Evolutionary conservation across 2,329 filamentous ascomycete genomes (phyloP).

Genomic region (Paraphoma chrysanthemicola): DNA sequence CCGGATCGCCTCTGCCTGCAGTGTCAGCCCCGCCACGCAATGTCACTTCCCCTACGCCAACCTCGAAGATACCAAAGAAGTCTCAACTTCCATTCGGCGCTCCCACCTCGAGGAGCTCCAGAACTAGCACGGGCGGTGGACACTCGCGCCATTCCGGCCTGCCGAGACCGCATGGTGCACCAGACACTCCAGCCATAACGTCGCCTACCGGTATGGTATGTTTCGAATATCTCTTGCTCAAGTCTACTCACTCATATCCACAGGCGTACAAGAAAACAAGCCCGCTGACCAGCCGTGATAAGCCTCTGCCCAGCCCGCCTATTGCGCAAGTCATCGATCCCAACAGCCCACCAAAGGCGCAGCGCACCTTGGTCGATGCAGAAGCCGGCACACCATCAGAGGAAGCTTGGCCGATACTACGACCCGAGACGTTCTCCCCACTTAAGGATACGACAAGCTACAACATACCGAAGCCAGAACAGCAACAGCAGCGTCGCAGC

Average conservation of each 20-base stretch:
- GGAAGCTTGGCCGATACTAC: conserved; percentile 36
- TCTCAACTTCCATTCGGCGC: neutral
- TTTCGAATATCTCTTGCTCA: too few species aligned
- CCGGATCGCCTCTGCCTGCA: conserved; percentile 14
- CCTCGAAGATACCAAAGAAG: conserved; percentile 20
- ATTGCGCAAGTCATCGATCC: conserved; percentile 38
- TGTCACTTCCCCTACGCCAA: neutral
- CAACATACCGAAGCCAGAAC: neutral
- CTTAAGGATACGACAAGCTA: neutral
- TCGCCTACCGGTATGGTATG: too few species aligned
- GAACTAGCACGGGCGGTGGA: neutral
- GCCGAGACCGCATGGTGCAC: neutral
- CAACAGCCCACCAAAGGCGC: conserved; percentile 44
- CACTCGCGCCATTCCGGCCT: neutral
- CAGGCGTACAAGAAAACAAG: neutral
- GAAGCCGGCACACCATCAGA: conserved; percentile 38
- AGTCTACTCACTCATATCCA: neutral
- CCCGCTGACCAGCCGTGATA: conserved; percentile 25
- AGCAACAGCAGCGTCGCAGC: conserved; percentile 8
- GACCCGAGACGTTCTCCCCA: conserved; percentile 27
- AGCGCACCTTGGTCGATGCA: conserved; percentile 50
- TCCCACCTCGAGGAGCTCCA: neutral
- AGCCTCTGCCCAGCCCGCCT: conserved; percentile 51
- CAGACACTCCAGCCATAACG: neutral
- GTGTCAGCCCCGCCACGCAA: conserved; percentile 2